Evolutionary conservation across 164 flowering plant genomes (phyloP).

Genomic region (Vitis riparia): DNA sequence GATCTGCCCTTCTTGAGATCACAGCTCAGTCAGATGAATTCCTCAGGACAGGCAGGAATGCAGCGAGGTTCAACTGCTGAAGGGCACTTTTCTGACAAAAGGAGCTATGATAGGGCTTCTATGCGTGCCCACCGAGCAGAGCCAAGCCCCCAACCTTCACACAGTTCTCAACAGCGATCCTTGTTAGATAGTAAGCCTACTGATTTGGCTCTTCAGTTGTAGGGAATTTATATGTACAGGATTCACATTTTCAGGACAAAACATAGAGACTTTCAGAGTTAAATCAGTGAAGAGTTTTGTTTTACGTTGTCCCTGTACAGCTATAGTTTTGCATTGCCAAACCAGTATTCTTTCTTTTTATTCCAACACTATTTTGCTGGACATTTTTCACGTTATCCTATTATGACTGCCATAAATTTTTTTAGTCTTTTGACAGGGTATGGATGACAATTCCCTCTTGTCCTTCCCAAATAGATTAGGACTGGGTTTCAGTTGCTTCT

Average conservation of each 20-base stretch:
- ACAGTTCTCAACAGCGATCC: not conserved
- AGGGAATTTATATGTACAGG: not conserved
- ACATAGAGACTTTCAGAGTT: too few relatives aligned
- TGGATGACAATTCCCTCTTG: too few relatives aligned
- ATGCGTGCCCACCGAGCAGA: not conserved
- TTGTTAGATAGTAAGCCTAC: constrained; percentile 11
- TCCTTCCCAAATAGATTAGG: too few relatives aligned
- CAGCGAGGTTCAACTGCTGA: constrained; percentile 4
- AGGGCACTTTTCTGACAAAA: not conserved
- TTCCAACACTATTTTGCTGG: too few relatives aligned
- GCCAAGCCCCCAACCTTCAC: not conserved
- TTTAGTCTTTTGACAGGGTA: too few relatives aligned
- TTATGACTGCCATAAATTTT: too few relatives aligned
- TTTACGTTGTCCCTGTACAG: too few relatives aligned
- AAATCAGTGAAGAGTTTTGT: too few relatives aligned
- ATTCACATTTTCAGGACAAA: not conserved
- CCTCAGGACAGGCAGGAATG: constrained; percentile 11
- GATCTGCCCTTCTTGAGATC: constrained; percentile 40
- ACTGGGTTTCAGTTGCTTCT: too few relatives aligned
- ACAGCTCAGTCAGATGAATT: constrained; percentile 34
- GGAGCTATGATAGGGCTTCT: not conserved
- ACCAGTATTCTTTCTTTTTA: too few relatives aligned
- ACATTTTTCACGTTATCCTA: too few relatives aligned
- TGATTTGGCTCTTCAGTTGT: constrained; percentile 27
- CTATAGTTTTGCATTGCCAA: too few relatives aligned